A percentile compares a stretch with the other conserved stretches of the same genome.
Evolutionary conservation across 108 stramenopile species (phyloP).

Genomic region (Pinguiococcus pyrenoidosus): DNA sequence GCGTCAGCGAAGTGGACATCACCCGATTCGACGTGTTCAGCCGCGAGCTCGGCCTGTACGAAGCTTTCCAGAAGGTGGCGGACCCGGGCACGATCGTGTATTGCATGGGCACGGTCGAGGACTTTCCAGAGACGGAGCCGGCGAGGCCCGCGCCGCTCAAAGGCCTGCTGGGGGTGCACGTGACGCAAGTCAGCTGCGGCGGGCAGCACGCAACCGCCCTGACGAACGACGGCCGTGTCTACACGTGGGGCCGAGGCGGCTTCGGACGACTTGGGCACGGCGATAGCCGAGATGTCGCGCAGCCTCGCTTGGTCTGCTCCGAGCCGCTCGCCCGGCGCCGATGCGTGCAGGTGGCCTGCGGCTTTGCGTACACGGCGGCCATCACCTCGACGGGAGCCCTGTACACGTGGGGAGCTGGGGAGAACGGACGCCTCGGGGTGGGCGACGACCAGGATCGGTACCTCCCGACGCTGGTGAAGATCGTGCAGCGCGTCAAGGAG

Average conservation of each 20-base stretch:
- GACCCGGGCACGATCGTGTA: constrained; percentile 1
- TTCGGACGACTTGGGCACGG: constrained; percentile 34
- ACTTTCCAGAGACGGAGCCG: not conserved
- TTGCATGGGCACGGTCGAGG: constrained; percentile 16
- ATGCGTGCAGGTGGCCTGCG: constrained; percentile 31
- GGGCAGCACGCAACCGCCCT: constrained; percentile 36
- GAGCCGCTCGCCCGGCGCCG: too few relatives aligned
- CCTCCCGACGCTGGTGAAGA: constrained; percentile 1
- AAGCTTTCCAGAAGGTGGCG: constrained; percentile 7
- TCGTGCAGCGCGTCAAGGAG: constrained; percentile 12
- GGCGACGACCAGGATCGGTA: constrained; percentile 7
- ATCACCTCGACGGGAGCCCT: constrained; percentile 22
- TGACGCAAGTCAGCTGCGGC: constrained; percentile 31
- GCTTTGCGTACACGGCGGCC: constrained; percentile 37
- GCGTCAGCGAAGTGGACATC: too few relatives aligned
- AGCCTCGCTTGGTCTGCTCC: too few relatives aligned
- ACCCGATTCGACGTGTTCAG: too few relatives aligned
- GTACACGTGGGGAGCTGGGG: constrained; percentile 40
- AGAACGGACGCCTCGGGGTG: constrained; percentile 22
- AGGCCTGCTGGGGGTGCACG: not conserved
- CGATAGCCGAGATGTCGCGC: not conserved
- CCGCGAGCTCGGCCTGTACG: constrained; percentile 24
- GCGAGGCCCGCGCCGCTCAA: not conserved
- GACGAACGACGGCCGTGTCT: constrained; percentile 23
- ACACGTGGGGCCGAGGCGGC: constrained; percentile 30